Conservation (phyloP, 148 eudicot species). For the Agrostemma githago region DNA sequence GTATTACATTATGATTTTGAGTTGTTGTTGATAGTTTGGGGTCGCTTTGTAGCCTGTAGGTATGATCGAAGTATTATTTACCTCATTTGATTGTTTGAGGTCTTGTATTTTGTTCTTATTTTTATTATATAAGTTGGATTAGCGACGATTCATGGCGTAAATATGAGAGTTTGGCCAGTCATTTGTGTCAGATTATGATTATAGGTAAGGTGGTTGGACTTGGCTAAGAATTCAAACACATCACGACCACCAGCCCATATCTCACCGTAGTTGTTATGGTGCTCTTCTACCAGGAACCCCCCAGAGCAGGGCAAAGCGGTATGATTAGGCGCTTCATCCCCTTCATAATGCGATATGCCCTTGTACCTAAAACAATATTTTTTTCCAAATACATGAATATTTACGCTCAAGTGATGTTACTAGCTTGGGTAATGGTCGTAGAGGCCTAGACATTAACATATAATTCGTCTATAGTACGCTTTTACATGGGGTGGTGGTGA, state of each 20-base stretch:
- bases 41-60: too few relatives aligned
- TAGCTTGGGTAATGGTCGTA: neutral
- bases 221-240: slow-evolving; percentile 85
- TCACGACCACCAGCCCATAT: slow-evolving; percentile 99
- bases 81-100: too few relatives aligned
- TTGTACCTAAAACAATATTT: slow-evolving; percentile 49
- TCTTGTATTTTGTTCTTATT: too few relatives aligned
- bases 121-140: too few relatives aligned
- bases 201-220: slow-evolving; percentile 42
- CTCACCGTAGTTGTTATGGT: slow-evolving; percentile 97
- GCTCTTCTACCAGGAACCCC: slow-evolving; percentile 92
- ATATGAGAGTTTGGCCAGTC: too few relatives aligned
- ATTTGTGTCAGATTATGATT: too few relatives aligned
- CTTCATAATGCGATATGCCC: slow-evolving; percentile 93
- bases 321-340: slow-evolving; percentile 64
- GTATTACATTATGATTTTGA: too few relatives aligned
- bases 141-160: too few relatives aligned
- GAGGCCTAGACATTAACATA: neutral
- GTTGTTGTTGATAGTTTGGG: too few relatives aligned
- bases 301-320: slow-evolving; percentile 89
- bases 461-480: neutral
- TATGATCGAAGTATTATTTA: too few relatives aligned
- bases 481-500: neutral
- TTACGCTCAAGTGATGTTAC: too few relatives aligned
- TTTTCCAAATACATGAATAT: neutral